Evolutionary conservation across 1,284 basidiomycete genomes (phyloP).

Genomic region (Termitomyces sp.): DNA sequence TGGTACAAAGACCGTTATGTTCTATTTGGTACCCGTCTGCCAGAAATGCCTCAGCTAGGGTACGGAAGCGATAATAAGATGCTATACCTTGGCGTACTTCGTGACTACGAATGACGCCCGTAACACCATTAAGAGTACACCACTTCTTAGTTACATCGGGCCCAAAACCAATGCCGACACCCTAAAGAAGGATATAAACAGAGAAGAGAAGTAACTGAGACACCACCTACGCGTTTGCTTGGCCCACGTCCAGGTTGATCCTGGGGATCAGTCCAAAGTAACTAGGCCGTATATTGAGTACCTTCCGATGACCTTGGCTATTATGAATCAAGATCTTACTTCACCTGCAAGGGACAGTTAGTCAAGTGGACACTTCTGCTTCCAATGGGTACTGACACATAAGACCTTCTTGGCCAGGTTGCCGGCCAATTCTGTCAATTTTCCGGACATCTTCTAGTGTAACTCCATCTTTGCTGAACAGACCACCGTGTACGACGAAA

Average conservation of each 20-base stretch:
- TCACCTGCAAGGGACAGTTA: slow-evolving; percentile 41
- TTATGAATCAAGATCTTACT: slow-evolving; percentile 36
- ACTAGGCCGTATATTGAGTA: slow-evolving; percentile 23
- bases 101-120: slow-evolving; percentile 91
- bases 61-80: slow-evolving; percentile 2
- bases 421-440: slow-evolving; percentile 81
- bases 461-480: slow-evolving; percentile 93
- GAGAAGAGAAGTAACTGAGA: background rate
- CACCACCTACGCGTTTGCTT: slow-evolving; percentile 78
- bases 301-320: background rate
- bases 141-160: slow-evolving; percentile 87
- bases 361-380: slow-evolving; percentile 3
- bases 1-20: slow-evolving; percentile 85
- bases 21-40: slow-evolving; percentile 85
- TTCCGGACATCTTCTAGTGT: slow-evolving; percentile 89
- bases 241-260: slow-evolving; percentile 87
- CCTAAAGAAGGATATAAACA: slow-evolving; percentile 34
- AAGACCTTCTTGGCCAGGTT: slow-evolving; percentile 92
- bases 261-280: slow-evolving; percentile 95
- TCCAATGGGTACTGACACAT: slow-evolving; percentile 68
- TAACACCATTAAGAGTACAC: slow-evolving; percentile 85
- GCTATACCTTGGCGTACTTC: slow-evolving; percentile 87
- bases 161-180: slow-evolving; percentile 94
- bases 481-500: slow-evolving; percentile 94
- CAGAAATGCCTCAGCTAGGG: slow-evolving; percentile 7